A percentile compares a stretch with the other conserved stretches of the same genome.
Conservation (phyloP, 2,329 filamentous ascomycete genomes). For the Xylaria hypoxylon region DNA sequence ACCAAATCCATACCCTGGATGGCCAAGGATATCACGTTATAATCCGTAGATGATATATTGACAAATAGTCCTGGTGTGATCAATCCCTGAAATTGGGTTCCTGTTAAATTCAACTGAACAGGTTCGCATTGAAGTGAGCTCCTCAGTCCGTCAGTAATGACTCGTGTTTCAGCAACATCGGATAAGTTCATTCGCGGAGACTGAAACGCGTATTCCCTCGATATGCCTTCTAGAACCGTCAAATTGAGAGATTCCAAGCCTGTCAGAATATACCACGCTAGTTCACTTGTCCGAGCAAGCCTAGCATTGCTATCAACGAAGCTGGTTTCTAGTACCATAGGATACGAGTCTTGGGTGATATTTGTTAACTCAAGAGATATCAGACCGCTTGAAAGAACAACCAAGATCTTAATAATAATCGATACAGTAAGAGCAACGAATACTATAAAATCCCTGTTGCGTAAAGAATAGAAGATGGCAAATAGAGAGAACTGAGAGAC, state of each 20-base stretch:
- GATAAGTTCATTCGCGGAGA: neutral
- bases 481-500: slow-evolving; percentile 1
- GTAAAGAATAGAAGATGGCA: neutral
- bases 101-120: neutral
- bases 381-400: neutral
- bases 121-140: neutral
- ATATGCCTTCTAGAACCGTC: slow-evolving; percentile 10
- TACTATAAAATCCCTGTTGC: neutral
- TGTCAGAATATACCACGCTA: neutral
- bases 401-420: neutral
- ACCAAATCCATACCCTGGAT: neutral
- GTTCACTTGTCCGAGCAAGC: neutral
- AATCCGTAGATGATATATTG: slow-evolving; percentile 4
- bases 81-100: neutral
- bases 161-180: neutral
- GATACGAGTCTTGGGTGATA: neutral
- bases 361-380: neutral
- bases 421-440: neutral
- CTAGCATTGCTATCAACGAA: slow-evolving; percentile 3
- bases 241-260: neutral
- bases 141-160: neutral
- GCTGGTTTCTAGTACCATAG: neutral
- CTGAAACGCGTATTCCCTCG: slow-evolving; percentile 8
- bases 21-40: neutral
- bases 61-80: no score